Conservation (phyloP, 2,329 filamentous ascomycete genomes). For the Cercospora sp. region DNA sequence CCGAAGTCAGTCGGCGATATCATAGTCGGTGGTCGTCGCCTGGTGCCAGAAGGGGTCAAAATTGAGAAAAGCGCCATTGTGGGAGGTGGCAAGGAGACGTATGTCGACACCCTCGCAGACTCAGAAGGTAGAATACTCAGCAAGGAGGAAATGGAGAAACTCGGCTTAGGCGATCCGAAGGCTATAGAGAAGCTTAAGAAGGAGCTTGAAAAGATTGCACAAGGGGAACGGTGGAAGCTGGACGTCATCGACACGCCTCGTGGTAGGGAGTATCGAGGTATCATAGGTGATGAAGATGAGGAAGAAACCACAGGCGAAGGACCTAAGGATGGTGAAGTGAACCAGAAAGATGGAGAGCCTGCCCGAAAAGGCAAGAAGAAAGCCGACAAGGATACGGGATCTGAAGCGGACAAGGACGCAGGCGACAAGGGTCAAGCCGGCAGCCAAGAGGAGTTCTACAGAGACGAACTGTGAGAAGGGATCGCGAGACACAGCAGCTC, state of each 20-base stretch:
- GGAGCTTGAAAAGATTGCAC: slow-evolving; percentile 67
- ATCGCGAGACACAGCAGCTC: neutral
- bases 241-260: slow-evolving; percentile 73
- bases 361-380: slow-evolving; percentile 13
- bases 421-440: slow-evolving; percentile 20
- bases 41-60: slow-evolving; percentile 57
- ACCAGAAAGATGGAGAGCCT: slow-evolving; percentile 29
- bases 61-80: slow-evolving; percentile 57
- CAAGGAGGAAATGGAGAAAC: slow-evolving; percentile 53
- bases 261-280: slow-evolving; percentile 67
- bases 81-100: slow-evolving; percentile 55
- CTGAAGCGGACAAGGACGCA: neutral
- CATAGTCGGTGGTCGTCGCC: slow-evolving; percentile 57
- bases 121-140: slow-evolving; percentile 55
- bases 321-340: slow-evolving; percentile 17
- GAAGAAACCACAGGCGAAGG: slow-evolving; percentile 4
- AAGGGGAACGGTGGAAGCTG: slow-evolving; percentile 74
- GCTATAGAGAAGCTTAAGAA: slow-evolving; percentile 69
- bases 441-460: slow-evolving; percentile 34
- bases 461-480: slow-evolving; percentile 24
- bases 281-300: slow-evolving; percentile 57
- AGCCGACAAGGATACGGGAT: slow-evolving; percentile 30
- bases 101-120: slow-evolving; percentile 54
- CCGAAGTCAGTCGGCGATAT: slow-evolving; percentile 56
- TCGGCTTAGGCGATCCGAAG: slow-evolving; percentile 68